A percentile compares a stretch with the other conserved stretches of the same genome.
Conservation (phyloP, 2,329 filamentous ascomycete genomes). For the Aureobasidium uvarum region DNA sequence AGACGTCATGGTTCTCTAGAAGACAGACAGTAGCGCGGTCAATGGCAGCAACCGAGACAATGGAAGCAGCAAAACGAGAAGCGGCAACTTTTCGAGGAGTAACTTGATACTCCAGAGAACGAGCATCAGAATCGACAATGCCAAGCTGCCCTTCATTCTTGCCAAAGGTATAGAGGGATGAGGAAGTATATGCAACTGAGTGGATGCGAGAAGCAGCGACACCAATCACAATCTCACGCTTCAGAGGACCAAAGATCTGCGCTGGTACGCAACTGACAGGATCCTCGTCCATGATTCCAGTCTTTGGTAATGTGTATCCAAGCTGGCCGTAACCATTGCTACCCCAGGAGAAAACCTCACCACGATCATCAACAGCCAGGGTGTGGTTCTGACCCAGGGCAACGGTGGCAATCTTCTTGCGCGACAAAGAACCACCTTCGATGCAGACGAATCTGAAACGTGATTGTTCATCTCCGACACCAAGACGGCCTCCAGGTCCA, state of each 20-base stretch:
- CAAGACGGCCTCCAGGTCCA: slow-evolving; percentile 83
- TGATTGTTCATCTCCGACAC: slow-evolving; percentile 85
- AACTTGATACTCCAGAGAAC: slow-evolving; percentile 79
- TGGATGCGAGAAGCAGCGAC: slow-evolving; percentile 87
- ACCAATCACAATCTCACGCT: slow-evolving; percentile 77
- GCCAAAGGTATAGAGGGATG: slow-evolving; percentile 87
- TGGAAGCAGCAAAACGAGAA: slow-evolving; percentile 70
- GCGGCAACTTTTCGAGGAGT: slow-evolving; percentile 84
- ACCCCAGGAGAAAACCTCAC: slow-evolving; percentile 95
- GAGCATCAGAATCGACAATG: slow-evolving; percentile 90
- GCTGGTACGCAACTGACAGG: slow-evolving; percentile 77
- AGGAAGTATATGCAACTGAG: slow-evolving; percentile 80
- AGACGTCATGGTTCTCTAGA: slow-evolving; percentile 83
- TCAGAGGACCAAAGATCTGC: slow-evolving; percentile 88
- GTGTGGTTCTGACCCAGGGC: slow-evolving; percentile 91
- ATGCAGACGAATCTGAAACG: slow-evolving; percentile 83
- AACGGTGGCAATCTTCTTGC: slow-evolving; percentile 72
- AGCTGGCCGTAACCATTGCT: slow-evolving; percentile 82
- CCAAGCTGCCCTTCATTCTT: slow-evolving; percentile 94
- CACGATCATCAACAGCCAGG: slow-evolving; percentile 76
- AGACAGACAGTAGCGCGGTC: slow-evolving; percentile 85
- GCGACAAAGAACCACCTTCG: slow-evolving; percentile 67
- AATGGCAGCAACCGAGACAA: slow-evolving; percentile 79
- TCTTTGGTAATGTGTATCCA: slow-evolving; percentile 73
- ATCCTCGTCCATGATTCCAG: slow-evolving; percentile 70